Conservation (phyloP, 169 alveolate species). For the Sarcocystis neurona region DNA sequence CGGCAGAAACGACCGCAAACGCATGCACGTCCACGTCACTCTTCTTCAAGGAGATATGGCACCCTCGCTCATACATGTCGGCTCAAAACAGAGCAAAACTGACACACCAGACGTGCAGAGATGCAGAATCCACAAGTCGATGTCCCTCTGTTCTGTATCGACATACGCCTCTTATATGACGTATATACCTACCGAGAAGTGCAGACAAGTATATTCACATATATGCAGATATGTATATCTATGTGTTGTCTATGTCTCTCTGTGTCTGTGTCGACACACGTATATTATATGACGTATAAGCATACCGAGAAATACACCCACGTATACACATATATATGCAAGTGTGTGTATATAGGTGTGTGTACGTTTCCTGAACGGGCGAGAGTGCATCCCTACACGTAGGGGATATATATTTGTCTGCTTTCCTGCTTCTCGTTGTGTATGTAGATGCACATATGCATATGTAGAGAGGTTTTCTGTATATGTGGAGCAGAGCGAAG, state of each 20-base stretch:
- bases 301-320: not conserved
- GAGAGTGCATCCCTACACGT: not conserved
- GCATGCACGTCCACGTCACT: slow-evolving; percentile 27
- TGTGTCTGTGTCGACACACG: not conserved
- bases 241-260: not conserved
- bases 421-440: not conserved
- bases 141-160: not conserved
- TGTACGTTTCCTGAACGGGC: not conserved
- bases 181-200: not conserved
- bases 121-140: not conserved
- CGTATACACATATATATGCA: not conserved
- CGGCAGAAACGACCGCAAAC: slow-evolving; percentile 53
- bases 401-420: not conserved
- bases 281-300: not conserved
- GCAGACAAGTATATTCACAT: too few species aligned
- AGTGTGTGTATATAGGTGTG: too few species aligned
- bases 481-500: too few species aligned
- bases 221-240: too few species aligned
- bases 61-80: slow-evolving; percentile 32
- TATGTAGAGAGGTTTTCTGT: too few species aligned
- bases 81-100: not conserved
- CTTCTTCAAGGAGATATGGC: slow-evolving; percentile 49
- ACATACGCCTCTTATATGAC: not conserved
- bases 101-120: not conserved
- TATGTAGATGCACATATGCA: too few species aligned